Evolutionary conservation across 192 early-diverging fungal species (phyloP).

Genomic region (Umbelopsis ramanniana): DNA sequence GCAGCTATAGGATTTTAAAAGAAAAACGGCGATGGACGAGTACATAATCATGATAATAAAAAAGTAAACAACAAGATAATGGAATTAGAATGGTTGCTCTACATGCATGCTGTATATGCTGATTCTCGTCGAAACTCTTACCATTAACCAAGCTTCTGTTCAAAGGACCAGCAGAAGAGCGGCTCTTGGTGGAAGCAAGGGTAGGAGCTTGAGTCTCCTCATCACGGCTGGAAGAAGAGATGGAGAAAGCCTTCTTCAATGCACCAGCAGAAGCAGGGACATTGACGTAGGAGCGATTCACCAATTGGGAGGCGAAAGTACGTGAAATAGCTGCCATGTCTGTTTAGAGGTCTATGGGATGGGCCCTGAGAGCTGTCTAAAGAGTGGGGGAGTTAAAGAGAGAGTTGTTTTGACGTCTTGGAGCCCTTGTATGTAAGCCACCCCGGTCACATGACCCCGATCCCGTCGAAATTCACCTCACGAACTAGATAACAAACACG

Average conservation of each 20-base stretch:
- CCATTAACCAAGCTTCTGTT: conserved; percentile 56
- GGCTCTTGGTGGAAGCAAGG: conserved; percentile 31
- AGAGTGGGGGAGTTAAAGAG: conserved; percentile 13
- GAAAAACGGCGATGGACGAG: not conserved
- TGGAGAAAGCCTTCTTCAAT: conserved; percentile 48
- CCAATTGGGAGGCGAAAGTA: conserved; percentile 52
- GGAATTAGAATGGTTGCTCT: too few species aligned
- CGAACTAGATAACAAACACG: too few species aligned
- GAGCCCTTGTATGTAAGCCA: conserved; percentile 13
- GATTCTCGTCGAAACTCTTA: conserved; percentile 26
- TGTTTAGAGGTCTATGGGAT: conserved; percentile 23
- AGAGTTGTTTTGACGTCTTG: conserved; percentile 22
- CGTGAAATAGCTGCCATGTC: conserved; percentile 54
- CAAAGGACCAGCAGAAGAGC: conserved; percentile 38
- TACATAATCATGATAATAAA: not conserved
- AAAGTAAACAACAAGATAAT: too few species aligned
- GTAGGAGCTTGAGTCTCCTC: conserved; percentile 35
- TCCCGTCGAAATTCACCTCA: too few species aligned
- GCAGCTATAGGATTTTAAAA: conserved; percentile 21
- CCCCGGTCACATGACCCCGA: conserved; percentile 3
- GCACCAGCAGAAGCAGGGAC: conserved; percentile 45
- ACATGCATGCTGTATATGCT: too few species aligned
- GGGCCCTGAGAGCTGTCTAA: conserved; percentile 18
- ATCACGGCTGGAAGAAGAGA: conserved; percentile 39
- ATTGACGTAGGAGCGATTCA: conserved; percentile 58